A percentile compares a stretch with the other conserved stretches of the same genome.
These are phyloP conservation scores for Candida railenensis DNA, from an alignment of 805 yeast genomes.

Conservation along the genomic window DNA sequence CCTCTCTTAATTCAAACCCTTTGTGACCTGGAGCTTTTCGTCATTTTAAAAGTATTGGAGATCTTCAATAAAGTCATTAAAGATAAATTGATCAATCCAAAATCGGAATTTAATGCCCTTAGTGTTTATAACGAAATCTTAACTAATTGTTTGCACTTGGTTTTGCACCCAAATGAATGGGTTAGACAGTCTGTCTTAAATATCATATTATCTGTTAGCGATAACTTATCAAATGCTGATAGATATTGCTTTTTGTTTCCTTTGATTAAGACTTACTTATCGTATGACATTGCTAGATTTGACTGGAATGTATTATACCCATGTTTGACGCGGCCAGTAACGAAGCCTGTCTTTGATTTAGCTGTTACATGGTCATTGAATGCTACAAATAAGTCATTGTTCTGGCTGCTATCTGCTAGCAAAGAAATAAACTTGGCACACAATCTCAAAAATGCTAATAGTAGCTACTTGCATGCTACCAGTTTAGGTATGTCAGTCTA, in stretches of 20 bases:
- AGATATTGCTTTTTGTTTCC: constrained; percentile 82
- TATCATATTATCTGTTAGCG: constrained; percentile 61
- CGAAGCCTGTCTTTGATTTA: constrained; percentile 62
- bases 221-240: constrained; percentile 71
- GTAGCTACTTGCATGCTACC: not conserved
- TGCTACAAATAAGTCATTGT: constrained; percentile 60
- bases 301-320: constrained; percentile 65
- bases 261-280: constrained; percentile 69
- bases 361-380: constrained; percentile 71
- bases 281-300: constrained; percentile 71
- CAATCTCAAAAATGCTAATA: not conserved
- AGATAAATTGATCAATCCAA: constrained; percentile 31
- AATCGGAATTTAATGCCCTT: constrained; percentile 35
- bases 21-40: constrained; percentile 80
- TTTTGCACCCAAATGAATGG: constrained; percentile 86
- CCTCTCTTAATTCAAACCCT: constrained; percentile 84
- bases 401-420: constrained; percentile 50
- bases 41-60: constrained; percentile 66
- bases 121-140: constrained; percentile 38
- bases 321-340: constrained; percentile 64
- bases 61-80: constrained; percentile 33
- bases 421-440: not conserved
- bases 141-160: constrained; percentile 45
- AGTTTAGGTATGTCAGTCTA: constrained; percentile 38
- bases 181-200: constrained; percentile 68